These are phyloP conservation scores for Apiotrichum mycotoxinovorans DNA, from an alignment of 1,284 basidiomycete genomes.

Conservation along the genomic window DNA sequence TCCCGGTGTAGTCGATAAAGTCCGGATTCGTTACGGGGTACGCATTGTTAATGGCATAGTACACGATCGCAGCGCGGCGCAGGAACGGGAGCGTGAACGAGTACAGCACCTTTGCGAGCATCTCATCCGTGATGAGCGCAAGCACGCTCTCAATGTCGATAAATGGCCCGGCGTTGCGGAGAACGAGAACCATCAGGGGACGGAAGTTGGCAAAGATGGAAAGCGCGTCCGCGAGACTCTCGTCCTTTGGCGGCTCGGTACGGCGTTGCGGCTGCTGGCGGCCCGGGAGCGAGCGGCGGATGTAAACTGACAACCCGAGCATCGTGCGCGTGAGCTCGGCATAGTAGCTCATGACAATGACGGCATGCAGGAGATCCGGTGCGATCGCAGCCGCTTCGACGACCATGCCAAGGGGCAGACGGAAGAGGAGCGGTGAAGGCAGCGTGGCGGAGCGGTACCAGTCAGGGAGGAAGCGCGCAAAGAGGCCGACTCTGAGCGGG, in stretches of 20 bases:
- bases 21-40: slow-evolving; percentile 58
- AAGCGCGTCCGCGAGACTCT: slow-evolving; percentile 31
- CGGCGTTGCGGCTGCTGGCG: slow-evolving; percentile 42
- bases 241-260: slow-evolving; percentile 42
- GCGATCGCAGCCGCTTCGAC: slow-evolving; percentile 83
- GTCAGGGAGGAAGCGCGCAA: slow-evolving; percentile 80
- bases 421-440: slow-evolving; percentile 73
- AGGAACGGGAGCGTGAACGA: slow-evolving; percentile 89
- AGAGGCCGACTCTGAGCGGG: slow-evolving; percentile 71
- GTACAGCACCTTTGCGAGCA: slow-evolving; percentile 78
- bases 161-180: slow-evolving; percentile 43
- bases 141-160: slow-evolving; percentile 39
- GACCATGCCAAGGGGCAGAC: slow-evolving; percentile 81
- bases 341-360: slow-evolving; percentile 80
- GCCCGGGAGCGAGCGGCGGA: slow-evolving; percentile 42
- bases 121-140: slow-evolving; percentile 39
- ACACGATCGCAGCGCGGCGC: slow-evolving; percentile 82
- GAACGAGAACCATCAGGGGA: slow-evolving; percentile 48
- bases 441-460: slow-evolving; percentile 73
- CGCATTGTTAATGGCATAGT: slow-evolving; percentile 63
- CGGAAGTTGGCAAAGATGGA: slow-evolving; percentile 35
- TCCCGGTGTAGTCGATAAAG: slow-evolving; percentile 50
- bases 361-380: slow-evolving; percentile 79
- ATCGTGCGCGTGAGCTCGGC: slow-evolving; percentile 79
- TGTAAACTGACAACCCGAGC: slow-evolving; percentile 61